These are phyloP conservation scores for Fremontodendron californicum DNA, from an alignment of 345 rosid species.

Conservation along the genomic window DNA sequence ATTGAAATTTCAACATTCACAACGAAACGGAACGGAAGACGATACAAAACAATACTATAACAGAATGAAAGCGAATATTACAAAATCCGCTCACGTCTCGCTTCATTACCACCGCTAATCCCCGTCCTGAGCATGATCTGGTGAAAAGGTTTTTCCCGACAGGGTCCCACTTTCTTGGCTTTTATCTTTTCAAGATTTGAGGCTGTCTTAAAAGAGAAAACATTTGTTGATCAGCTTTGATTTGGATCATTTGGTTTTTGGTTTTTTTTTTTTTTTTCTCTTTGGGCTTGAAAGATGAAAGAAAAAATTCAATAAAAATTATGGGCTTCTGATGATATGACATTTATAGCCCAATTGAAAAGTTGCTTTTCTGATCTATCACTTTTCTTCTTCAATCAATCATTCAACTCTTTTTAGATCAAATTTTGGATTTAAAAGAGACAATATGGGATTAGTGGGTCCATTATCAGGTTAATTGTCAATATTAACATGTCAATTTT, in stretches of 20 bases:
- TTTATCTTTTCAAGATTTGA: constrained; percentile 17
- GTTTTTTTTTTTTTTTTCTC: neutral
- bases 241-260: neutral
- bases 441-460: neutral
- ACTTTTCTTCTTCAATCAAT: neutral
- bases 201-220: neutral
- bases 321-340: neutral
- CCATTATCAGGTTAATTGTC: neutral
- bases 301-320: neutral
- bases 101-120: no score
- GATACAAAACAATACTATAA: no score
- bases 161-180: neutral
- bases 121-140: neutral
- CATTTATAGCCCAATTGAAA: neutral
- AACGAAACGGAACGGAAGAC: no score
- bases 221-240: neutral
- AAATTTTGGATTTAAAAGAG: neutral
- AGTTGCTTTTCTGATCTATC: neutral
- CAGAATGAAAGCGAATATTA: no score
- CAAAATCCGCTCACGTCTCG: no score
- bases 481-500: neutral
- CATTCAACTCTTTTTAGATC: neutral
- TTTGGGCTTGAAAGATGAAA: neutral
- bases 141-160: neutral
- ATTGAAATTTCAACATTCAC: no score